phyloP scores from a whole-genome alignment of 352 stramenopile genomes.

The Pythium monospermum region DNA sequence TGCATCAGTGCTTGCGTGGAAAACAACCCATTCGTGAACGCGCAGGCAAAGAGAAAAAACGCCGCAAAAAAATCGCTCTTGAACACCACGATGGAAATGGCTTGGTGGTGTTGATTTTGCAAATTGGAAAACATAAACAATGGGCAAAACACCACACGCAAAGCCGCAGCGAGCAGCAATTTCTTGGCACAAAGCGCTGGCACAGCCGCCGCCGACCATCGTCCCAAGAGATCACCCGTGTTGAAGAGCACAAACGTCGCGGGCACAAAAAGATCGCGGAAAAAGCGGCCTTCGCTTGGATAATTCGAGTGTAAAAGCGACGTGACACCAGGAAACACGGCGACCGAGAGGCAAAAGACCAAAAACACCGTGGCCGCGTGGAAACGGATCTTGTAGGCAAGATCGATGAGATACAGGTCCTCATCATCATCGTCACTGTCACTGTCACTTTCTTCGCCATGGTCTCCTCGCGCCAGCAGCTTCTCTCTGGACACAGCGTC shows the following conservation, averaged over 20 bases:
- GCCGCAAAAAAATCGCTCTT: slow-evolving; percentile 58
- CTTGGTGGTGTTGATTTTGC: slow-evolving; percentile 54
- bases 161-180: slow-evolving; percentile 35
- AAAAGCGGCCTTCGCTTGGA: slow-evolving; percentile 37
- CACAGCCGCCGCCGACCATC: slow-evolving; percentile 36
- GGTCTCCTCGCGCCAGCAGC: slow-evolving; percentile 1
- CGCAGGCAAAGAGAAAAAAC: slow-evolving; percentile 47
- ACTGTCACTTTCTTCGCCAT: slow-evolving; percentile 2
- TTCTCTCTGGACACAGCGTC: slow-evolving; percentile 8
- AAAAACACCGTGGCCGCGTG: slow-evolving; percentile 61
- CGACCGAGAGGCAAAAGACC: slow-evolving; percentile 73
- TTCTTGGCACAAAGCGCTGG: slow-evolving; percentile 28
- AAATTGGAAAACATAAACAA: slow-evolving; percentile 78
- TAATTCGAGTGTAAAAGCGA: slow-evolving; percentile 63
- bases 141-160: slow-evolving; percentile 49
- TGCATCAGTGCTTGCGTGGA: slow-evolving; percentile 75
- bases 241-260: slow-evolving; percentile 81
- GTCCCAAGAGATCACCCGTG: slow-evolving; percentile 59
- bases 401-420: slow-evolving; percentile 23
- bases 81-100: slow-evolving; percentile 73
- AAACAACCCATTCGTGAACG: slow-evolving; percentile 71
- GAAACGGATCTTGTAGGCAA: slow-evolving; percentile 39
- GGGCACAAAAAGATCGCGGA: slow-evolving; percentile 65
- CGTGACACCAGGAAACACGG: slow-evolving; percentile 70
- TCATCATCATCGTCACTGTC: slow-evolving; percentile 15